Percentiles rank a stretch among this genome's conserved stretches.
phyloP scores from a whole-genome alignment of 176 grass and related monocot genomes.

The Zizania latifolia region DNA sequence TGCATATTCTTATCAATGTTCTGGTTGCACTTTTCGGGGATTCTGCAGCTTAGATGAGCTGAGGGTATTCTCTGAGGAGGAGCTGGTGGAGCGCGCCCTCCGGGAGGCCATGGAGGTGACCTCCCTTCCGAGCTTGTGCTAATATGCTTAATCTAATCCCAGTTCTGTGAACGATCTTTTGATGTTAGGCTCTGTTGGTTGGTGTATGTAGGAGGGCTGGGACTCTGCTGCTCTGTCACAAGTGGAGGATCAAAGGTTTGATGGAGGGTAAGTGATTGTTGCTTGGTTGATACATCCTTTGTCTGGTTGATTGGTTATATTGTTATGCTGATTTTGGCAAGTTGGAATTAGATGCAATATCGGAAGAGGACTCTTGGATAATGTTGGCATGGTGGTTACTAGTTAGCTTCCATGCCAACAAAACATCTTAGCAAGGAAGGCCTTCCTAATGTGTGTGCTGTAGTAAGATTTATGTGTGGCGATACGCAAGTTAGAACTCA shows the following conservation, averaged over 20 bases:
- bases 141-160: background rate
- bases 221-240: background rate
- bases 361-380: background rate
- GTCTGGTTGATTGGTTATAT: conserved; percentile 24
- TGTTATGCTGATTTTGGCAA: conserved; percentile 30
- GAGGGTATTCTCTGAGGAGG: conserved; percentile 65
- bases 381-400: conserved; percentile 28
- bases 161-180: background rate
- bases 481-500: background rate
- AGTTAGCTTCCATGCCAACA: background rate
- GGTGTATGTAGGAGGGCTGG: conserved; percentile 17
- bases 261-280: conserved; percentile 31
- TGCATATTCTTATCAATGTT: background rate
- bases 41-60: conserved; percentile 62
- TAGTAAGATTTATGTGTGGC: conserved; percentile 8
- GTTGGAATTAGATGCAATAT: conserved; percentile 10
- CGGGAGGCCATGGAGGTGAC: conserved; percentile 55
- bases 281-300: conserved; percentile 1
- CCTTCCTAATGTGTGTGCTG: conserved; percentile 21
- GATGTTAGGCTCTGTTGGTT: background rate
- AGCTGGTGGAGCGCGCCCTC: conserved; percentile 65
- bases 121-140: background rate
- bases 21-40: background rate
- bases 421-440: conserved; percentile 10
- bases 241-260: conserved; percentile 14